phyloP scores from a whole-genome alignment of 352 stramenopile genomes.

The Phytophthora citricola region DNA sequence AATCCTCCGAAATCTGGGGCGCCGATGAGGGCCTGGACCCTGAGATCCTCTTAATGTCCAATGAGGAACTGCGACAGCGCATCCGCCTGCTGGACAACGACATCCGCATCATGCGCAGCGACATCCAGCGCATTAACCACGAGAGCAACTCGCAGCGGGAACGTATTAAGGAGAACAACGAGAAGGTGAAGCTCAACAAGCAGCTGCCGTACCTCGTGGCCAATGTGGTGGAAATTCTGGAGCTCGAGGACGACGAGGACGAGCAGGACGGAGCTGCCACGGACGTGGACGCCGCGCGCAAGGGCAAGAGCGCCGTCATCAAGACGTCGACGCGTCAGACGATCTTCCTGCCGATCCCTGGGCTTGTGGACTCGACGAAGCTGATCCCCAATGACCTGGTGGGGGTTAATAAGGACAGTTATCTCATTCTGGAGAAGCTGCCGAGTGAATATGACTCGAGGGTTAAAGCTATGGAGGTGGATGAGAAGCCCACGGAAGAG shows the following conservation, averaged over 20 bases:
- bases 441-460: slow-evolving; percentile 98
- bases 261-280: slow-evolving; percentile 94
- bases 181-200: slow-evolving; percentile 99
- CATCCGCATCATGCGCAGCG: slow-evolving; percentile 97
- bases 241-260: slow-evolving; percentile 92
- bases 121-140: slow-evolving; percentile 97
- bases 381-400: slow-evolving; percentile 98
- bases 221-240: slow-evolving; percentile 96
- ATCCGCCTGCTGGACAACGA: slow-evolving; percentile 97
- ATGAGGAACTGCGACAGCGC: slow-evolving; percentile 95
- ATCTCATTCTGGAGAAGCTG: slow-evolving; percentile 99
- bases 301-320: slow-evolving; percentile 96
- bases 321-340: slow-evolving; percentile 98
- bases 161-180: slow-evolving; percentile 98
- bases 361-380: slow-evolving; percentile 95
- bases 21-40: slow-evolving; percentile 74
- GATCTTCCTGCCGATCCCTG: slow-evolving; percentile 98
- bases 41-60: slow-evolving; percentile 95
- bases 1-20: slow-evolving; percentile 73
- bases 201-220: slow-evolving; percentile 99
- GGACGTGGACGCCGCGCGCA: slow-evolving; percentile 92
- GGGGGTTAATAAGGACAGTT: slow-evolving; percentile 99
- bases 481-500: slow-evolving; percentile 94
- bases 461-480: slow-evolving; percentile 98
- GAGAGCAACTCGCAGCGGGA: slow-evolving; percentile 94